A percentile compares a stretch with the other conserved stretches of the same genome.
Evolutionary conservation across 208 protist species (phyloP).

Genomic region (Acanthamoeba comandoni): DNA sequence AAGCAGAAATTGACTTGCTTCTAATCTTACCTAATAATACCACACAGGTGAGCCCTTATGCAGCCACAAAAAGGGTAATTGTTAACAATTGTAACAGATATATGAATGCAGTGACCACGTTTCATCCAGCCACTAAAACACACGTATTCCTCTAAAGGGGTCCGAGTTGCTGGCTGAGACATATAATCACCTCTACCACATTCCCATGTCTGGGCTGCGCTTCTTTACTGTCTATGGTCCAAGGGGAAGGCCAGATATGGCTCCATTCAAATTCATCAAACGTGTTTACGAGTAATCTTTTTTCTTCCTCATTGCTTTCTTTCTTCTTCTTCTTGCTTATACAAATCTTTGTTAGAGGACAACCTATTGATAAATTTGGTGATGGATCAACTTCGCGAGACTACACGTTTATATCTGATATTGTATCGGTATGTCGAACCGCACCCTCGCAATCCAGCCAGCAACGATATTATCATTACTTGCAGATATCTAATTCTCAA

Average conservation of each 20-base stretch:
- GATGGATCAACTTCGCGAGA: slow-evolving; percentile 62
- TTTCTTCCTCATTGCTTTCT: not conserved
- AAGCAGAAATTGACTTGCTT: not conserved
- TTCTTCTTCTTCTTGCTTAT: not conserved
- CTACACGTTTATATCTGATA: slow-evolving; percentile 70
- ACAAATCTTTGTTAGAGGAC: slow-evolving; percentile 14
- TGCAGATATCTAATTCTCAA: not conserved
- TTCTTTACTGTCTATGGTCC: slow-evolving; percentile 75
- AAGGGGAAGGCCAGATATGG: slow-evolving; percentile 66
- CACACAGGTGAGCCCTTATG: slow-evolving; percentile 70
- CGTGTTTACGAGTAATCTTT: slow-evolving; percentile 18
- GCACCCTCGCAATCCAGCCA: not conserved
- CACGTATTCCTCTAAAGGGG: not conserved
- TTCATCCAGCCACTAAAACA: no score
- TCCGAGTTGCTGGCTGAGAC: slow-evolving; percentile 68
- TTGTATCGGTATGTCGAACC: slow-evolving; percentile 12
- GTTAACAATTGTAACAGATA: no score
- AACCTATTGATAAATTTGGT: slow-evolving; percentile 56
- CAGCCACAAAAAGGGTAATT: slow-evolving; percentile 65
- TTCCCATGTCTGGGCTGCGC: slow-evolving; percentile 59
- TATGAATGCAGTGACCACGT: no score
- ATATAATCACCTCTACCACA: slow-evolving; percentile 72
- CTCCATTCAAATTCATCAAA: slow-evolving; percentile 69
- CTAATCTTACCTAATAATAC: not conserved
- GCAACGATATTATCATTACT: not conserved